Base-by-base conservation (phyloP, 2,329 filamentous ascomycete genomes). In the Coniella lustricola region DNA sequence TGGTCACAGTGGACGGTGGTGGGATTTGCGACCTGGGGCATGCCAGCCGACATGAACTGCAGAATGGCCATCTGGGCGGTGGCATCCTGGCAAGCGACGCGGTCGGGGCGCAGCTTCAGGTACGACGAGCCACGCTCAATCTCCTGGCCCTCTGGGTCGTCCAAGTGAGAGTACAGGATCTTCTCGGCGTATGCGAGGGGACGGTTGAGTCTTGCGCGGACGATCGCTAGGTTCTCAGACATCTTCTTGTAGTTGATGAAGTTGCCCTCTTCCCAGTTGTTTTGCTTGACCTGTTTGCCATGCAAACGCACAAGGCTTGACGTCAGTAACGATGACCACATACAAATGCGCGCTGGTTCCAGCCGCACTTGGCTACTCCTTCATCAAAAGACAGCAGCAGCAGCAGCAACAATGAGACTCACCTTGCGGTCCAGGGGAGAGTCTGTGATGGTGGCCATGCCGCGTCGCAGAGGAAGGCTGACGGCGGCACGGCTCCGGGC, bases 161-260 rank as follows among this genome's bases (percentile, higher is more conserved):
- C 93, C 68, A 98, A 77, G 73, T 98, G 93, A 55, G 91, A 97
- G 80, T 98, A 98, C 61, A 97, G 81, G 64, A 98, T 90, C 83
- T 98, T 98, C 81, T 98, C 93, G 67, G 90, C 88, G 68, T 85
- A 95, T 61, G 90, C 93, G 62, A 98, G 82, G 59, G 93, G 93
- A 61, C 88, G 85, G 76, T 95, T 95, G 59, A 98, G 81, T 64
- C 93, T 85, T 62, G 76, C 70, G 65, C 93, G 87, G 60, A 98
- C 93, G 69, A 98, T 82, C 63, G 82, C 76, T 53, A 98, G 81
- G 80, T 95, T 97, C 77, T 97, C 90, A 62, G 87, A 90, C 90
- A 97, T 96, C 81, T 96, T 96, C 81, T 88, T 90, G 71, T 98
- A 98, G 81, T 96, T 95, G 79, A 97, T 95, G 79, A 89, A 96